These are phyloP conservation scores for Hypoxylon rickii DNA, from an alignment of 495 filamentous ascomycete species.

Conservation along the genomic window DNA sequence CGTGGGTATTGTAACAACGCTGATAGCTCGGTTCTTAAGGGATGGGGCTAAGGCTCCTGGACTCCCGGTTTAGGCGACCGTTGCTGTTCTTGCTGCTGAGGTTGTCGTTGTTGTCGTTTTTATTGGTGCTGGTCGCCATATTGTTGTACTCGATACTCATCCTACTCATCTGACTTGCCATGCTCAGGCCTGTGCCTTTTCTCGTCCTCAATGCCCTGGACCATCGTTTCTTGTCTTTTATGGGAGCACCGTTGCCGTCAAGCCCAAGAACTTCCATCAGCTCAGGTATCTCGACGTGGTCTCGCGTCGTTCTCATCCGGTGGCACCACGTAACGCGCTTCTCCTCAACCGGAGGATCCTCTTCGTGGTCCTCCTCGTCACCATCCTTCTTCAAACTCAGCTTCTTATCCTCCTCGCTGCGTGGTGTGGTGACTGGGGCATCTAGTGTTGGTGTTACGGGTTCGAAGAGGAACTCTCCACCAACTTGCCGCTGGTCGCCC, in stretches of 20 bases:
- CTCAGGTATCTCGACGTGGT: conserved; percentile 73
- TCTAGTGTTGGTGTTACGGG: conserved; percentile 36
- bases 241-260: conserved; percentile 46
- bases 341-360: conserved; percentile 43
- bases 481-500: conserved; percentile 72
- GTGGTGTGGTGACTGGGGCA: conserved; percentile 41
- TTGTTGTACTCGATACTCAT: conserved; percentile 26
- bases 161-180: conserved; percentile 49
- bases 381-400: conserved; percentile 34
- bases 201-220: conserved; percentile 43
- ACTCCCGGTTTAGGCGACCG: too few species aligned
- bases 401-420: conserved; percentile 28
- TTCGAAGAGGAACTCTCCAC: conserved; percentile 86
- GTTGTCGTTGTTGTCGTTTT: too few species aligned
- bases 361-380: conserved; percentile 21
- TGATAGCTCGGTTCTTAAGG: not conserved
- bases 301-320: conserved; percentile 78
- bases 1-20: too few species aligned
- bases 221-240: conserved; percentile 51
- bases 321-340: conserved; percentile 78
- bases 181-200: conserved; percentile 51
- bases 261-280: conserved; percentile 66
- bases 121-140: too few species aligned
- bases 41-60: not conserved
- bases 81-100: too few species aligned